Evolutionary conservation across 108 stramenopile genomes (phyloP).

Genomic region (Hondaea fermentalgiana): DNA sequence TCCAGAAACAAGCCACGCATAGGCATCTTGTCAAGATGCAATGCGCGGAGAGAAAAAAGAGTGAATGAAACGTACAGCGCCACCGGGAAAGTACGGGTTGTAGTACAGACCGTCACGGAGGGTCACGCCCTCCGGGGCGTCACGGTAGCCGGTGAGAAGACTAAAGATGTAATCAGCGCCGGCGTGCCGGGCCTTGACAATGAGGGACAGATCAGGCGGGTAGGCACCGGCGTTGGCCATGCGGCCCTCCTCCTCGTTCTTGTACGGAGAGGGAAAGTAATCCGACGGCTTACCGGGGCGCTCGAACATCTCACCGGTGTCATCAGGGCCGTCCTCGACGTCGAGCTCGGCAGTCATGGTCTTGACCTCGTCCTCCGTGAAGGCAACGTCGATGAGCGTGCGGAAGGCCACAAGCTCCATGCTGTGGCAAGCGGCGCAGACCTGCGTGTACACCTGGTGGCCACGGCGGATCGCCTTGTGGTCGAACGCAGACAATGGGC

Average conservation of each 20-base stretch:
- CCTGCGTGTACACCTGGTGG: constrained; percentile 97
- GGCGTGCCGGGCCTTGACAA: constrained; percentile 94
- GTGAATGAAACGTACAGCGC: constrained; percentile 39
- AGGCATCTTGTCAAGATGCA: background rate
- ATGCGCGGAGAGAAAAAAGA: background rate
- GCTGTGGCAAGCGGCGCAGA: constrained; percentile 88
- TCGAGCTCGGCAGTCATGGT: constrained; percentile 82
- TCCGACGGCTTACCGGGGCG: constrained; percentile 93
- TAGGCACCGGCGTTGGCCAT: constrained; percentile 92
- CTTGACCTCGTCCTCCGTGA: constrained; percentile 79
- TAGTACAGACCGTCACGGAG: constrained; percentile 89
- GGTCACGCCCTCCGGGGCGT: constrained; percentile 85
- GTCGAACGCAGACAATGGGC: constrained; percentile 36
- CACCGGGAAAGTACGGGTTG: constrained; percentile 90
- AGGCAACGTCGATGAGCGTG: constrained; percentile 90
- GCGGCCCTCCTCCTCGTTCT: constrained; percentile 87
- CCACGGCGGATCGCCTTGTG: constrained; percentile 87
- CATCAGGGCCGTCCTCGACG: constrained; percentile 92
- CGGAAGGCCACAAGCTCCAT: constrained; percentile 87
- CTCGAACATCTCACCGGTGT: constrained; percentile 73
- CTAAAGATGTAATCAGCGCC: constrained; percentile 93
- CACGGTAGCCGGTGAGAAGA: constrained; percentile 89
- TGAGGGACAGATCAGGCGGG: constrained; percentile 92
- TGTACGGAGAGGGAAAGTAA: constrained; percentile 79
- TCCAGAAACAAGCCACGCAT: background rate